These are phyloP conservation scores for Apiosordaria backusii DNA, from an alignment of 495 filamentous ascomycete genomes.

Conservation along the genomic window DNA sequence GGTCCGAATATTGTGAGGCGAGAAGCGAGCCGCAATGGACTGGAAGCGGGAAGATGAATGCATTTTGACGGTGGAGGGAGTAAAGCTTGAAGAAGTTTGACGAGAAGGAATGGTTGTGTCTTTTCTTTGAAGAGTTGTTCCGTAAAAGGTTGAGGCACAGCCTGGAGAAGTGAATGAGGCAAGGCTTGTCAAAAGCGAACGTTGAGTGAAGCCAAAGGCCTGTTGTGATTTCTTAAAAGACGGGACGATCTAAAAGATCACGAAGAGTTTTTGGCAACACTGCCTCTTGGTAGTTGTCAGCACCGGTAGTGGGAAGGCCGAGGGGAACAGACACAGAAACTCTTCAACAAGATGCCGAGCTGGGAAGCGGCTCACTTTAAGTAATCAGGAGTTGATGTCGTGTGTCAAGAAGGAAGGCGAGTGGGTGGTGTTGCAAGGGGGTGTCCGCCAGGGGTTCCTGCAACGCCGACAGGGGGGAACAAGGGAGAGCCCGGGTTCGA, in stretches of 20 bases:
- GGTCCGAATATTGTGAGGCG: conserved; percentile 43
- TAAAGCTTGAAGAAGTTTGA: conserved; percentile 4
- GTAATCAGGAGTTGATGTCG: conserved; percentile 9
- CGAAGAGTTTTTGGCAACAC: neutral
- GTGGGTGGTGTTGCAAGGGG: conserved; percentile 6
- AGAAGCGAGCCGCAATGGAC: conserved; percentile 46
- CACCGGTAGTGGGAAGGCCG: conserved; percentile 7
- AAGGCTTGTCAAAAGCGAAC: conserved; percentile 23
- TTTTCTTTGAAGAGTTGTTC: neutral
- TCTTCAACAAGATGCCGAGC: neutral
- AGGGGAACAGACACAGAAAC: conserved; percentile 7
- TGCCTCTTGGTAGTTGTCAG: conserved; percentile 15
- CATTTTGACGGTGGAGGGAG: conserved; percentile 33
- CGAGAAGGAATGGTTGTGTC: neutral
- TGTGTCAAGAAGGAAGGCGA: conserved; percentile 7
- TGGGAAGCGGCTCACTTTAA: conserved; percentile 15
- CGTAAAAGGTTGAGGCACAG: conserved; percentile 34
- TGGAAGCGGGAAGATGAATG: conserved; percentile 47
- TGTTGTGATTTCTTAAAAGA: conserved; percentile 25
- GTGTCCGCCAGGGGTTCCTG: conserved; percentile 4
- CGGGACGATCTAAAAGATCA: conserved; percentile 39
- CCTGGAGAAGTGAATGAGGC: conserved; percentile 19
- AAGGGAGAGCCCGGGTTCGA: conserved; percentile 11
- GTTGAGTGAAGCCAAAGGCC: conserved; percentile 21
- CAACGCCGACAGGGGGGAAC: conserved; percentile 10